Conservation (phyloP, 768 basidiomycete species). For the Boletus patriciae region DNA sequence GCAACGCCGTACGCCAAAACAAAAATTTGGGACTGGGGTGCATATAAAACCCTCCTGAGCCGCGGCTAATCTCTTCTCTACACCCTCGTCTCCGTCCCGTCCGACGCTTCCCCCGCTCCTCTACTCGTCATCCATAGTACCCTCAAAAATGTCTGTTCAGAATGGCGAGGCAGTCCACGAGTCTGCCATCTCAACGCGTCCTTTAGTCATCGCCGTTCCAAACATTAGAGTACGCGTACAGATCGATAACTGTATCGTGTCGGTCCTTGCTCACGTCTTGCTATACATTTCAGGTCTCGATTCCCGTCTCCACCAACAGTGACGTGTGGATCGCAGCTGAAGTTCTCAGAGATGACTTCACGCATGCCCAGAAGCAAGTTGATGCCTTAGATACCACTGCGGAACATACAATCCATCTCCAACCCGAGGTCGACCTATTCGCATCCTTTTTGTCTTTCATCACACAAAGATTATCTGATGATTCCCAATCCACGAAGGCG, state of each 20-base stretch:
- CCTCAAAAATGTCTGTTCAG: constrained; percentile 34
- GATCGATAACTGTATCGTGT: constrained; percentile 8
- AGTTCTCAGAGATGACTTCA: constrained; percentile 87
- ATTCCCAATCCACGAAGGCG: constrained; percentile 51
- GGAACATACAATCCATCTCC: constrained; percentile 53
- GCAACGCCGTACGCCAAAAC: constrained; percentile 21
- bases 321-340: constrained; percentile 94
- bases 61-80: constrained; percentile 4
- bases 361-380: constrained; percentile 57
- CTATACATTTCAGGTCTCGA: constrained; percentile 57
- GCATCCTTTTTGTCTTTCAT: constrained; percentile 83
- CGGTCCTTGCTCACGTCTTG: constrained; percentile 1
- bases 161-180: constrained; percentile 32
- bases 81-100: constrained; percentile 3
- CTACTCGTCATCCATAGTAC: constrained; percentile 7
- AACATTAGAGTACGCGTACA: constrained; percentile 36
- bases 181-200: constrained; percentile 37
- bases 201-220: constrained; percentile 33
- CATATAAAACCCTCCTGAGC: constrained; percentile 20
- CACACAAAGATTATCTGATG: constrained; percentile 59
- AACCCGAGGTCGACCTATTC: constrained; percentile 74
- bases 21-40: constrained; percentile 36
- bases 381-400: constrained; percentile 55
- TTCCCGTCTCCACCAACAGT: constrained; percentile 78
- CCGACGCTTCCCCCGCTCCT: background rate